Evolutionary conservation across 208 protist genomes (phyloP), one percentile per base, ranked within the genome.

Genomic region (Phytomonas sp.): DNA sequence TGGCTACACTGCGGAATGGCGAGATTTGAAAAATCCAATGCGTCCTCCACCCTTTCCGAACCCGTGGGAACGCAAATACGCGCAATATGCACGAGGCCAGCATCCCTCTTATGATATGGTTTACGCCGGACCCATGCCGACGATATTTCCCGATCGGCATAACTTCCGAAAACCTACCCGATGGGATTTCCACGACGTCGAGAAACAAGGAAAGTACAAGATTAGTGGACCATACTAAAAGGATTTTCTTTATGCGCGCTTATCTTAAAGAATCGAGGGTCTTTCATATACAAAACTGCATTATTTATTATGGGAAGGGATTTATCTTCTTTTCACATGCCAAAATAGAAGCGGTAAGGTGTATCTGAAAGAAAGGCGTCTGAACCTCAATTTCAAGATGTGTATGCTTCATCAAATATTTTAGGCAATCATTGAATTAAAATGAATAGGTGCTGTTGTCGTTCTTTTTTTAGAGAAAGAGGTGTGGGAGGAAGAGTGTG

Each of bases 61-160:
- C 33, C 91, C 91, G 79, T 96, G 88, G 88, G 88, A 96, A 68
- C 77, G 87, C 53, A 94, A 94, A 84, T 96, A 96, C 78, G 84
- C 83, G 71, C 87, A 96, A 74, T 96, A 96, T 75, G 87, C 88
- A 20, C 86, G 91, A 26, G 91, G 91, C 5, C 88, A 94, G 80
- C 91, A 96, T 69, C 91, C 91, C 63, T 92, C 85, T 53, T 96
- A 96, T 76, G 91, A 96, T 70, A 94, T 94, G 88, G 81, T 87
- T 68, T 96, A 96, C 69, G 91, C 91, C 6, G 91, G 91, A 1
- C 91, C 91, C 29, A 94, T 94, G 87, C 91, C 91, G 30, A 87
- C 94, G 84, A 96, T 96, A 80, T 96, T 96, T 70, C 91, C 91
- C 4, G 87, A 75, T 17, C 84, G 88, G 29, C 80, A 84, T 70